phyloP scores from a whole-genome alignment of 441 rosid genomes.

The Populus hybrid region DNA sequence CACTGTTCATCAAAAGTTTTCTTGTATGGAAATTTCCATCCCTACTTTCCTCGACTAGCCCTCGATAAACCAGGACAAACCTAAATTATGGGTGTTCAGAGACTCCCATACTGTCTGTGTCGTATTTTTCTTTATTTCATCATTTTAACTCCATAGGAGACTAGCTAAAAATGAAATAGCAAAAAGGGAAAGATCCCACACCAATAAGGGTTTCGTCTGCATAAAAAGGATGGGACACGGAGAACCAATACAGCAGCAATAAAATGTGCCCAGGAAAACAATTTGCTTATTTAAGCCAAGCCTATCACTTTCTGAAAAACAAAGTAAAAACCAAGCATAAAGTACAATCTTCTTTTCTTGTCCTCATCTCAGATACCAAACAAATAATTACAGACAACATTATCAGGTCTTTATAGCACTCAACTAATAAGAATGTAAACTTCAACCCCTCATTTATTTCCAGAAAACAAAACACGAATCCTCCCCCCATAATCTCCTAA shows the following conservation, averaged over 20 bases:
- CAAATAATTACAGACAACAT: background rate
- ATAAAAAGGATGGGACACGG: background rate
- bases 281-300: background rate
- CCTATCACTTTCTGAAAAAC: background rate
- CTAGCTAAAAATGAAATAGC: background rate
- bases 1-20: background rate
- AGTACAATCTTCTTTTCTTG: background rate
- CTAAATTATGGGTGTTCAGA: background rate
- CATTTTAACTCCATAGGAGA: background rate
- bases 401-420: background rate
- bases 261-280: background rate
- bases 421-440: background rate
- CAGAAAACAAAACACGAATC: background rate
- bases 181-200: background rate
- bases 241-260: background rate
- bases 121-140: background rate
- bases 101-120: background rate
- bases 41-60: background rate
- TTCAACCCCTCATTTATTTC: background rate
- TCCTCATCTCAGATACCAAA: background rate
- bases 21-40: background rate
- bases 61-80: background rate
- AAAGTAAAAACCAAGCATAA: background rate
- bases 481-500: background rate
- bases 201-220: background rate